phyloP scores from a whole-genome alignment of 2,329 filamentous ascomycete genomes.

The Davidsoniella australis region DNA sequence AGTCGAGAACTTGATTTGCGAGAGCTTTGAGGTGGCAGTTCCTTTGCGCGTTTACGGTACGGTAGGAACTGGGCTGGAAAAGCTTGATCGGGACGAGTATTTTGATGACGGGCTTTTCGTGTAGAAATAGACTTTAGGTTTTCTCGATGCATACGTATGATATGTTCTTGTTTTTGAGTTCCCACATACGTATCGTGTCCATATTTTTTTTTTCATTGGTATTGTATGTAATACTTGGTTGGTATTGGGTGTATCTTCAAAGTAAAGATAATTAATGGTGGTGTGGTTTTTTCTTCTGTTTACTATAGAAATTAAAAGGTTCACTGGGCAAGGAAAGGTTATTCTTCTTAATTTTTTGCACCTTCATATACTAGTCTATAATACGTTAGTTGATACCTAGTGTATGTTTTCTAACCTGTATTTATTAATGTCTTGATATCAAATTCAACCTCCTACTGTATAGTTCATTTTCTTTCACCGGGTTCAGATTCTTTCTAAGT shows the following conservation, averaged over 20 bases:
- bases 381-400: no score
- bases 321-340: no score
- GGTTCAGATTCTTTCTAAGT: no score
- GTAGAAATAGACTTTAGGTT: slow-evolving; percentile 14
- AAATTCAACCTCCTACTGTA: no score
- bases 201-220: slow-evolving; percentile 1
- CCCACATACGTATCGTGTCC: no score
- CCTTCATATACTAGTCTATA: no score
- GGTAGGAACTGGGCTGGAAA: slow-evolving; percentile 38
- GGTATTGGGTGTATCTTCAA: background rate
- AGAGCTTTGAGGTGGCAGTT: slow-evolving; percentile 81
- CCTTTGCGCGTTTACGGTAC: slow-evolving; percentile 66
- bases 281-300: no score
- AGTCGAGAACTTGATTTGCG: slow-evolving; percentile 60
- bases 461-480: no score
- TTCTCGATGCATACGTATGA: no score
- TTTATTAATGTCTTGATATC: background rate
- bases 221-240: background rate
- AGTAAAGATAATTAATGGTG: no score
- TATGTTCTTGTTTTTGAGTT: slow-evolving; percentile 10
- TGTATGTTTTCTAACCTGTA: background rate
- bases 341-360: no score
- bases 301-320: no score
- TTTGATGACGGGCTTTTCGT: slow-evolving; percentile 28
- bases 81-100: slow-evolving; percentile 37